These are phyloP conservation scores for Diaporthe aspalathi DNA, from an alignment of 2,329 filamentous ascomycete species.

Conservation along the genomic window DNA sequence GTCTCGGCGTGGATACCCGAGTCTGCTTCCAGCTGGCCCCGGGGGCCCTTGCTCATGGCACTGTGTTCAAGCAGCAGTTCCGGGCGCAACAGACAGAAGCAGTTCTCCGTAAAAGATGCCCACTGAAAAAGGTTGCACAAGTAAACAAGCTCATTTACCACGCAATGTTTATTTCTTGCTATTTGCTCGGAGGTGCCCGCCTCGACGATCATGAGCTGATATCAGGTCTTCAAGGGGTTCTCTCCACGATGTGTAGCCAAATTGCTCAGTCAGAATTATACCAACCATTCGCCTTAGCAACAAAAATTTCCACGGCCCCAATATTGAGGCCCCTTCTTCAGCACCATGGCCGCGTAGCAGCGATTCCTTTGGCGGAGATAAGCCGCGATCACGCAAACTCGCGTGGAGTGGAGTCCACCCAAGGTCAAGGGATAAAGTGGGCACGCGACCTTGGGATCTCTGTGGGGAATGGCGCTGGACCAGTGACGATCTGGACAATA, in stretches of 20 bases:
- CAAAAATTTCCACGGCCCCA: neutral
- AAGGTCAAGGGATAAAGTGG: conserved; percentile 17
- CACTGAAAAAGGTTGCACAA: conserved; percentile 24
- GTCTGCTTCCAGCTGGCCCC: neutral
- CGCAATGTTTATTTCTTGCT: neutral
- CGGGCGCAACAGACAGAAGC: neutral
- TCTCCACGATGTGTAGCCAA: neutral
- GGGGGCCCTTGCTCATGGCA: neutral
- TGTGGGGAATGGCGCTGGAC: neutral
- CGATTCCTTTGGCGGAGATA: conserved; percentile 14
- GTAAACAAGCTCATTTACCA: conserved; percentile 16
- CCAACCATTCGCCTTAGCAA: neutral
- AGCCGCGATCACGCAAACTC: conserved; percentile 23
- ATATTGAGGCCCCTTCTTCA: neutral
- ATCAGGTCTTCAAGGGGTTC: neutral
- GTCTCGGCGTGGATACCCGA: neutral
- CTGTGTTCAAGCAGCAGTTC: neutral
- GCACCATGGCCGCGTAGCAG: neutral
- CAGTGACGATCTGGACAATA: neutral
- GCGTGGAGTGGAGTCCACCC: neutral
- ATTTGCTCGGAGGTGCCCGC: neutral
- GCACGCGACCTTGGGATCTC: conserved; percentile 12
- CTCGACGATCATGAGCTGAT: neutral
- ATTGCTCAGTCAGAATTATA: too few species aligned
- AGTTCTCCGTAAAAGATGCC: neutral